Base-by-base conservation (phyloP, 768 basidiomycete species). In the Xanthoconium purpureum region DNA sequence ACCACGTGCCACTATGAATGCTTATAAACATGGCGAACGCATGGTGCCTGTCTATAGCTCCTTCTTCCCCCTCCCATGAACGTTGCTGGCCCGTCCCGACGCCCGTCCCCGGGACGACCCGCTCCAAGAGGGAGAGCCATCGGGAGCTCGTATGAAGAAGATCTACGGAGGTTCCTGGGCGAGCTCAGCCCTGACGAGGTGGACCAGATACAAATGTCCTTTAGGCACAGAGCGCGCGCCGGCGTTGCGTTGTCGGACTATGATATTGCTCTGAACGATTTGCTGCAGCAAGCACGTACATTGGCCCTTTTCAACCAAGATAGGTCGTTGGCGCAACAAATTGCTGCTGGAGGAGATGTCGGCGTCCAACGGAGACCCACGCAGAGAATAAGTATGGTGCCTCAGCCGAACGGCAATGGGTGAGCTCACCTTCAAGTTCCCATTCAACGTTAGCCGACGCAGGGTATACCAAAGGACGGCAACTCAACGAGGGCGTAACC, bases 251-350 rank as follows among this genome's bases (percentile, higher is more conserved):
- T 64, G 28, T 59, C 64, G 1, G 69, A 72, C 47, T 59, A 53
- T 7, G 69, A 72, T 8, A 7, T 66, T 0, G 69, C 69, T 0
- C 59, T 68, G 54, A 60, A 54, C n/a, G 38, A 65, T 36, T 60
- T 71, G 15, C 39, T 71, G 3, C 62, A 66, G 29, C 68, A 73
- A n/a, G 63, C 60, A 3, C 61, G 44, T 20, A 55, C 43, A 11
- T 36, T 70, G 32, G 57, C 54, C 6, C 13, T 33, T 24, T 28
- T 70, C n/a, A 37, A 64, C 29, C 39, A 64, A 15, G 73, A 73
- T 20, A 56, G 55, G 42, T 39, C 33, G 6, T n/a, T 73, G 43
- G 71, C 71, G 3, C 57, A 58, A 28, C 52, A 20, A 5, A 47
- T 71, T 11, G 64, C 63, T 20, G 4, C 15, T 6, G 44, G 10